Base-by-base conservation (phyloP, 2,329 filamentous ascomycete species). In the Metarhizium sp. region DNA sequence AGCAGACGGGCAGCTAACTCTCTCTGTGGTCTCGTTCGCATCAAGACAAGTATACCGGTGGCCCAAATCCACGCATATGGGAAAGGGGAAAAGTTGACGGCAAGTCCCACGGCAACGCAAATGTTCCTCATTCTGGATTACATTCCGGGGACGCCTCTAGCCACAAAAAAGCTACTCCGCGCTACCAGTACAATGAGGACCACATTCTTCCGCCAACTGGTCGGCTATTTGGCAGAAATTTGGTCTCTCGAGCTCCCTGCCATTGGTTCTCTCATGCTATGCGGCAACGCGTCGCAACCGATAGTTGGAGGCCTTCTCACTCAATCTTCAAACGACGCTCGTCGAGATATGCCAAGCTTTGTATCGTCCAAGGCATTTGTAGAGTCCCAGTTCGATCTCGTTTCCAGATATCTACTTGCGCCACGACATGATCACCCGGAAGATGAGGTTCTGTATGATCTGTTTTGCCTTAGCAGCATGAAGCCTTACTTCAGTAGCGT, bases 171-270 rank as follows among this genome's bases (percentile, higher is more conserved):
- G 10, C 34, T 52, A 14, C 54, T 67, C 3, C 50, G 61, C 46
- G 58, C 59, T 4, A 51, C 54, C 34, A 52, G 57, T 20, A 40
- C 61, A 1, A 25, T 57, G 13, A 32, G 53, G 18, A 49, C 55
- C 6, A 43, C 63, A 50, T 58, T 66, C 40, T 52, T 66, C 11
- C 55, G 59, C 6, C 54, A 67, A 52, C 59, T 67, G 20, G 52
- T 60, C 13, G 42, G 18, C 36, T 43, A 29, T 34, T 20, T 14
- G n/a, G 20, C 5, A 29, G 34, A 51, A 29, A 18, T 36, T 49
- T 50, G 42, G 52, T 50, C 45, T 5, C 13, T 54, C 6, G 52
- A 49, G 30, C 45, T 54, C 11, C 52, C 32, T 20, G 52, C 52
- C 30, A 54, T 54, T 50, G 52, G 52, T 5, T 54, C 34, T 13